These are phyloP conservation scores for Zanthoxylum bungeanum DNA, from an alignment of 345 rosid species.

Conservation along the genomic window DNA sequence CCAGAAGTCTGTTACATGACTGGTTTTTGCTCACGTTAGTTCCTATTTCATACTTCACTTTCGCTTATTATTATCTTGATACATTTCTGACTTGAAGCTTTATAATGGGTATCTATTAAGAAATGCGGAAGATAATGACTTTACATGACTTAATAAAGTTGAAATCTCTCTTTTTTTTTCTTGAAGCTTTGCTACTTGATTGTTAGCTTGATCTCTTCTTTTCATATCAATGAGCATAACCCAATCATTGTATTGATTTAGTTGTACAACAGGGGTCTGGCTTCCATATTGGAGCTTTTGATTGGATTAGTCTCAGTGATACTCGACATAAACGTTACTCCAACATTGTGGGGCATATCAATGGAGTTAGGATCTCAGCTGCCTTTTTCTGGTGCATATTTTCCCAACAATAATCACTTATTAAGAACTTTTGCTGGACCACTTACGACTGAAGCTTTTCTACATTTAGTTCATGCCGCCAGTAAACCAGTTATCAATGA, in stretches of 20 bases:
- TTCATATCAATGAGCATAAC: neutral
- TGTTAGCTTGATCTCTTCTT: neutral
- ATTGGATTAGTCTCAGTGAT: no score
- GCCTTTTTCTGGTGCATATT: slow-evolving; percentile 65
- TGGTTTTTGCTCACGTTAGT: slow-evolving; percentile 78
- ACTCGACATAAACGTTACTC: no score
- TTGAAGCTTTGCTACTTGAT: neutral
- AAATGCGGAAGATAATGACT: no score
- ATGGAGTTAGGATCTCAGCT: no score
- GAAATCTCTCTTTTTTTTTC: neutral
- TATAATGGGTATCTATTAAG: no score
- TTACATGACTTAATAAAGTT: no score
- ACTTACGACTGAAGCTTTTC: slow-evolving; percentile 36
- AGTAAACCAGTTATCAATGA: slow-evolving; percentile 19
- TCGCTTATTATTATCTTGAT: neutral
- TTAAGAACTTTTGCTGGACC: slow-evolving; percentile 50
- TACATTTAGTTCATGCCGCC: slow-evolving; percentile 37
- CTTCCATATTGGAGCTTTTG: slow-evolving; percentile 51
- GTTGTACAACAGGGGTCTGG: no score
- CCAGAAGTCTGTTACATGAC: slow-evolving; percentile 54
- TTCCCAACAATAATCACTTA: slow-evolving; percentile 39
- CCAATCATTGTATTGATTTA: slow-evolving; percentile 13
- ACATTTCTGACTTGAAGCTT: neutral
- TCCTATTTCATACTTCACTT: no score
- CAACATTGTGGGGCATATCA: no score